Evolutionary conservation across 768 basidiomycete species (phyloP), one percentile per base, ranked within the genome.

Genomic region (Phallus indusiatus): DNA sequence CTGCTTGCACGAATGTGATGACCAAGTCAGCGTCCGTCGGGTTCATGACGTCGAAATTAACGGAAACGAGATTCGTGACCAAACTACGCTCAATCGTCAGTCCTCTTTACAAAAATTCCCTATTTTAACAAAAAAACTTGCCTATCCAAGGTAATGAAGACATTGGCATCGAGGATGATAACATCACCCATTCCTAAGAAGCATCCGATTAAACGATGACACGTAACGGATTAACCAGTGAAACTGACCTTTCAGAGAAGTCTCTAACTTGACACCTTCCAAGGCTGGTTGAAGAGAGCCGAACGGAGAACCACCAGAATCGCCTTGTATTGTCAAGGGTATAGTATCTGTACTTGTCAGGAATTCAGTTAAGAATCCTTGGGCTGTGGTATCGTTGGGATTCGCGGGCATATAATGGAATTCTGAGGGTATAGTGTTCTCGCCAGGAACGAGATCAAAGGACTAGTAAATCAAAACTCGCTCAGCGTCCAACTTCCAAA

Each of bases 361-460:
- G 69, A 86, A 88, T 35, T 73, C 66, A 9, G 78, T 74, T 61
- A 86, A 67, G 74, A 88, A 88, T 24, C 70, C 68, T 67, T 81
- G 81, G 2, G 86, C 85, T 21, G 74, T 70, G 4, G 85, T 86
- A 64, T 88, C 79, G 62, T 86, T 86, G 10, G 82, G 77, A 67
- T 86, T 68, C 10, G 75, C 74, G 0, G 86, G 86, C 62, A 76
- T 72, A 64, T 89, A 89, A 60, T 78, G 84, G 74, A 89, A 88
- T 65, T 86, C 83, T 1, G 83, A 74, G 0, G 73, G 54, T 21
- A 82, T 65, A 1, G 64, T 66, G 62, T 87, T 85, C 48, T 73
- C 66, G 48, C 85, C 85, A 3, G 86, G 85, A 18, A 75, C 69
- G 47, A 88, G 73, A 61, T 81, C 64, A 61, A 86, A 82, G 16